A percentile compares a stretch with the other conserved stretches of the same genome.
These are phyloP conservation scores for Parsonsia alboflavescens DNA, from an alignment of 257 asterid genomes.

Conservation along the genomic window DNA sequence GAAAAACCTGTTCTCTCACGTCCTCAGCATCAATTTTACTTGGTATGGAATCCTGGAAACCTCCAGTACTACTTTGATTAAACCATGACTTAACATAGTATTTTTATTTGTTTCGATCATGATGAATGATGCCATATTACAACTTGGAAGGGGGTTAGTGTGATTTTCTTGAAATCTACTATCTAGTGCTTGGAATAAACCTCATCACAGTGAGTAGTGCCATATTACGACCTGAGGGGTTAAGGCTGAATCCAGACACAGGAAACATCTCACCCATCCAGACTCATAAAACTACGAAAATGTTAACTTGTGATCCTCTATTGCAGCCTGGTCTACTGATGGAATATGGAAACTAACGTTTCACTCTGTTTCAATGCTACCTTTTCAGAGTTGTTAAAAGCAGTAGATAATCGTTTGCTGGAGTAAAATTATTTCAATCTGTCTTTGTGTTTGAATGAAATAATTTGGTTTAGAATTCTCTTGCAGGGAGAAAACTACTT, in stretches of 20 bases:
- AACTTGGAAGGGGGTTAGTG: background rate
- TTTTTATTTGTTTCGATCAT: slow-evolving; percentile 1
- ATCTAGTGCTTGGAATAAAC: background rate
- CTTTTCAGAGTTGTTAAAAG: background rate
- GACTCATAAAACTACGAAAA: background rate
- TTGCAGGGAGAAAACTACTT: slow-evolving; percentile 83
- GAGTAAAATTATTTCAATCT: background rate
- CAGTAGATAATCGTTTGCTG: background rate
- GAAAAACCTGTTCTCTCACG: slow-evolving; percentile 95
- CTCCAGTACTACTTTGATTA: background rate
- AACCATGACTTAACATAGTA: background rate
- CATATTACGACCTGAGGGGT: background rate
- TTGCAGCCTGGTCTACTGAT: background rate
- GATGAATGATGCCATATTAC: background rate
- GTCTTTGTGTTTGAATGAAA: background rate
- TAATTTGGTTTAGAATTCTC: slow-evolving; percentile 5
- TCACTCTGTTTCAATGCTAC: background rate
- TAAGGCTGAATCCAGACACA: background rate
- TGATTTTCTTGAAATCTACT: too few species aligned
- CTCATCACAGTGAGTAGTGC: background rate
- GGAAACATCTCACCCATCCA: background rate
- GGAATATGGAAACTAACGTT: background rate
- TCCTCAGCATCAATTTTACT: slow-evolving; percentile 87
- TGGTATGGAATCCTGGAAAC: slow-evolving; percentile 35
- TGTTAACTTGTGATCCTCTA: background rate